Evolutionary conservation across 1,284 basidiomycete genomes (phyloP), one percentile per base, ranked within the genome.

Genomic region (Pyrrhoderma lamaoense): DNA sequence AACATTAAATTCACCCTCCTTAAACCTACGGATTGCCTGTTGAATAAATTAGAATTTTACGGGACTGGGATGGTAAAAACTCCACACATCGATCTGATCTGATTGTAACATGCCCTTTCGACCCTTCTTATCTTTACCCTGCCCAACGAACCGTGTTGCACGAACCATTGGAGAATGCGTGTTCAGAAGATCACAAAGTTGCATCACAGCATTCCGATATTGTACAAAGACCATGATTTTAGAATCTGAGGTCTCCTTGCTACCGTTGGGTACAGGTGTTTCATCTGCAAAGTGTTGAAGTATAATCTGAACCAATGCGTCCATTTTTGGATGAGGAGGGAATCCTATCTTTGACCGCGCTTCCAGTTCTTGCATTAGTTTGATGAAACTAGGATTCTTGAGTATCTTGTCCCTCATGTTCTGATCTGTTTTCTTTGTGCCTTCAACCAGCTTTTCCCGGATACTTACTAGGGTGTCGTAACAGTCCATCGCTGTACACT

Each of bases 161-260:
- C 80, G 79, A 58, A 95, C 79, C 49, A 93, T 65, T 0, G 86
- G 89, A 8, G 73, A 69, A 56, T 91, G 83, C 52, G 74, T 70
- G 61, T 85, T 86, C 57, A 94, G 68, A 51, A 80, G 73, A 51
- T 82, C 79, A 14, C 96, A 91, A 47, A 99, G 81, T 68, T 99
- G 93, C 48, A 93, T 85, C 2, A 99, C 92, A 47, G 86, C 88
- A 52, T 90, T 84, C 45, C 96, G 77, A 64, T 81, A 94, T 3
- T 87, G 86, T 54, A 89, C 90, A 63, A 99, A 99, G 1, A 99
- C 89, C 89, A 99, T 99, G n/a, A 86, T 89, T 54, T 86, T 78
- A 0, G 92, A 91, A 64, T 45, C 53, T 45, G 38, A 47, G 13
- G 36, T 14, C n/a, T 44, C 22, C 51, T 53, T 35, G 18, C 57